These are phyloP conservation scores for Puccinia horiana DNA, from an alignment of 1,284 basidiomycete genomes.

Conservation along the genomic window DNA sequence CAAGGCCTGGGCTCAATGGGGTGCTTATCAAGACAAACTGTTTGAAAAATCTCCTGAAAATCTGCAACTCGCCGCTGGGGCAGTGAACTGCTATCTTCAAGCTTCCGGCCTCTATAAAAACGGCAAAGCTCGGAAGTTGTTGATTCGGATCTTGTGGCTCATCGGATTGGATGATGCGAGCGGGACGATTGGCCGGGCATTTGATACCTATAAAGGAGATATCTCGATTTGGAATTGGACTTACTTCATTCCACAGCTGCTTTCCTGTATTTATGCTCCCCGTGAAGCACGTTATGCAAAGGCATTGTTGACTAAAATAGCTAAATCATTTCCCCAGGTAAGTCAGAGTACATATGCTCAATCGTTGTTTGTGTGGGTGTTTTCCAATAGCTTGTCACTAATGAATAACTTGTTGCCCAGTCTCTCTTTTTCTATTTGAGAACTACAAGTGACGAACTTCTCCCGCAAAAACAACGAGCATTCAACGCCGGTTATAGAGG, in stretches of 20 bases:
- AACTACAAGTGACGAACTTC: conserved; percentile 81
- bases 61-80: conserved; percentile 79
- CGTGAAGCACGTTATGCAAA: conserved; percentile 91
- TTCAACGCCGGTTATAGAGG: conserved; percentile 39
- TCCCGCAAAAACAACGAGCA: conserved; percentile 48
- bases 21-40: conserved; percentile 86
- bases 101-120: conserved; percentile 95
- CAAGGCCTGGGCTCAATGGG: conserved; percentile 99
- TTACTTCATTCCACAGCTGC: conserved; percentile 92
- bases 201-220: conserved; percentile 95
- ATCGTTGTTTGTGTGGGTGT: conserved; percentile 33
- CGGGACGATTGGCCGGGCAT: conserved; percentile 77
- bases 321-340: conserved; percentile 90
- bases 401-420: conserved; percentile 61
- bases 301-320: conserved; percentile 83
- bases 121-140: conserved; percentile 85
- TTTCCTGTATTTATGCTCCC: conserved; percentile 76
- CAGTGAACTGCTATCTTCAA: conserved; percentile 96
- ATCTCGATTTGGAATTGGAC: conserved; percentile 99
- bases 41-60: conserved; percentile 72
- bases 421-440: conserved; percentile 94
- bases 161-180: conserved; percentile 84
- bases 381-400: conserved; percentile 4
- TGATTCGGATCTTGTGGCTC: conserved; percentile 93
- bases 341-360: conserved; percentile 54